Conservation (phyloP, 768 basidiomycete genomes). For the Chalciporus sphaerocephalus region DNA sequence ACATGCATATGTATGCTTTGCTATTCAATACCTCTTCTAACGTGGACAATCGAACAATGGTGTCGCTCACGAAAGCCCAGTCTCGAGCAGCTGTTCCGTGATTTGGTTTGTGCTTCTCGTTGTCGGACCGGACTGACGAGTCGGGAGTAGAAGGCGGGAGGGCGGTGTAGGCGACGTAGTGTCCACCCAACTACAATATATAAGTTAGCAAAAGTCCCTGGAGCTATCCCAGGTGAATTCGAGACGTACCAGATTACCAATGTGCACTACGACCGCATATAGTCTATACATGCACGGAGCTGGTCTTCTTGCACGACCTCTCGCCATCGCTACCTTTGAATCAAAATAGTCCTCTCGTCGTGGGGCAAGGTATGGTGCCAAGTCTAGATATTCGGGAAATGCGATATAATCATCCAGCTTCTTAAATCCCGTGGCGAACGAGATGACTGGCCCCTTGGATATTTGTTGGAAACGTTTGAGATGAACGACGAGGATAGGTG, state of each 20-base stretch:
- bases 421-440: constrained; percentile 71
- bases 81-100: constrained; percentile 37
- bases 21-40: constrained; percentile 87
- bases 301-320: constrained; percentile 25
- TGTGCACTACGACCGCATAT: constrained; percentile 82
- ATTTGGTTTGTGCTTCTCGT: constrained; percentile 9
- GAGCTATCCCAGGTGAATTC: neutral
- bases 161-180: constrained; percentile 84
- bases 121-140: neutral
- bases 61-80: constrained; percentile 94
- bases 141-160: constrained; percentile 43
- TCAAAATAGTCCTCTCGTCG: constrained; percentile 66
- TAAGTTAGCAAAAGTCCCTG: constrained; percentile 1
- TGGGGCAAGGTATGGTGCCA: constrained; percentile 85
- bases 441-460: constrained; percentile 54
- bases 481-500: constrained; percentile 87
- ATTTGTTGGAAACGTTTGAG: constrained; percentile 93
- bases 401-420: constrained; percentile 89
- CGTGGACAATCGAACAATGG: constrained; percentile 71
- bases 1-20: constrained; percentile 94
- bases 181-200: constrained; percentile 69
- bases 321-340: constrained; percentile 26
- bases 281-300: constrained; percentile 60
- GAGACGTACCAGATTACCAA: constrained; percentile 74
- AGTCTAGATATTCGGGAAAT: constrained; percentile 83